Conservation (phyloP, 2,329 filamentous ascomycete genomes). For the Akanthomyces muscarius region DNA sequence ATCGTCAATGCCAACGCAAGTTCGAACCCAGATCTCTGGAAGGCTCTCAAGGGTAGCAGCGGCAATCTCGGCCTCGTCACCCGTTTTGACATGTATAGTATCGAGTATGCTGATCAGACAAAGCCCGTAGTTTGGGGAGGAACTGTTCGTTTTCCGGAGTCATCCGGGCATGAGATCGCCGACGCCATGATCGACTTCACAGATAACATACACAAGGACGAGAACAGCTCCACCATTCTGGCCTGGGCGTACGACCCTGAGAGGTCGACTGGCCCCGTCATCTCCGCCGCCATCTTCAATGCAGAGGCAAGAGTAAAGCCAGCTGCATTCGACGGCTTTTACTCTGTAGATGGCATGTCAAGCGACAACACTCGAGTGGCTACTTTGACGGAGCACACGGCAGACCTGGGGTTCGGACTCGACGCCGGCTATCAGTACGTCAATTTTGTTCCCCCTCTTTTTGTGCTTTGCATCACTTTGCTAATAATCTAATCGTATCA, state of each 20-base stretch:
- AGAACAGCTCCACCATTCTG: slow-evolving; percentile 31
- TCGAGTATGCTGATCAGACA: slow-evolving; percentile 25
- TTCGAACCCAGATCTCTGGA: slow-evolving; percentile 40
- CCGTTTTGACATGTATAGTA: slow-evolving; percentile 30
- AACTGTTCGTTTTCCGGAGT: not conserved
- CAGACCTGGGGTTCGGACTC: slow-evolving; percentile 29
- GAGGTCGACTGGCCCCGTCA: not conserved
- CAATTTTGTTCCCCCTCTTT: not conserved
- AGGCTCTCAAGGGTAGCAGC: slow-evolving; percentile 43
- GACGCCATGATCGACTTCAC: slow-evolving; percentile 33
- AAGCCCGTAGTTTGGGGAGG: slow-evolving; percentile 30
- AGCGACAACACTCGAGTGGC: slow-evolving; percentile 28
- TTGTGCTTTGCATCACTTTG: not conserved
- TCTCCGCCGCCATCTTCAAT: not conserved
- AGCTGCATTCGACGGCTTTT: not conserved
- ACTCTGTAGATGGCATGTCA: slow-evolving; percentile 19
- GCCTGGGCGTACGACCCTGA: slow-evolving; percentile 29
- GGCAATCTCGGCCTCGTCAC: slow-evolving; percentile 43
- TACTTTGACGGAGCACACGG: slow-evolving; percentile 28
- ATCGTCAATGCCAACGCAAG: slow-evolving; percentile 39
- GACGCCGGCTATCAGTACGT: slow-evolving; percentile 27
- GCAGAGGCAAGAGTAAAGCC: not conserved
- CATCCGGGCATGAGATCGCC: slow-evolving; percentile 20
- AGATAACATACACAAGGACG: slow-evolving; percentile 29
- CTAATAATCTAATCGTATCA: slow-evolving; percentile 11